phyloP scores from a whole-genome alignment of 371 early-diverging fungal genomes.

The Rhizopus microsporus region DNA sequence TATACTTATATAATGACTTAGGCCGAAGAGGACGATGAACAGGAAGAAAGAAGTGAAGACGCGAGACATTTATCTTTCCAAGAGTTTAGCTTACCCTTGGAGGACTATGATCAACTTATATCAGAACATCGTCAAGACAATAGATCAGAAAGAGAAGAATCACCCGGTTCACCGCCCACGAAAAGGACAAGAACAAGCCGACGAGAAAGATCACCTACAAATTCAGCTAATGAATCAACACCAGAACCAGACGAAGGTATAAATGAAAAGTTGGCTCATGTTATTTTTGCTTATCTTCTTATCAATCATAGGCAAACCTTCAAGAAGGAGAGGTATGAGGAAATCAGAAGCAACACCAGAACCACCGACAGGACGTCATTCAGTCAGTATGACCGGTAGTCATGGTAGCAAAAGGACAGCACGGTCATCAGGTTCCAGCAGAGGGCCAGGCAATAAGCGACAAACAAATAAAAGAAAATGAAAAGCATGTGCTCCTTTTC shows the following conservation, averaged over 20 bases:
- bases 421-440: conserved; percentile 20
- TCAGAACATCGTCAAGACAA: conserved; percentile 57
- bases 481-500: neutral
- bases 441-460: conserved; percentile 22
- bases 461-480: conserved; percentile 29
- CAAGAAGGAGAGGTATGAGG: conserved; percentile 27
- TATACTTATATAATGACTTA: conserved; percentile 8
- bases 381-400: neutral
- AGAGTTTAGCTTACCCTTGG: conserved; percentile 58
- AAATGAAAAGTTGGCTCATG: neutral
- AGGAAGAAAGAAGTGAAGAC: conserved; percentile 30
- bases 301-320: conserved; percentile 20
- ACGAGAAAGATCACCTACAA: conserved; percentile 57
- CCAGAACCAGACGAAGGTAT: conserved; percentile 64
- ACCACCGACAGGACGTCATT: conserved; percentile 13
- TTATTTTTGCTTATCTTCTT: neutral
- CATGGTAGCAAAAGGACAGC: conserved; percentile 15
- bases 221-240: conserved; percentile 52
- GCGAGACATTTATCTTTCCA: conserved; percentile 36
- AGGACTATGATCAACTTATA: conserved; percentile 60
- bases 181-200: conserved; percentile 49
- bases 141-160: conserved; percentile 35
- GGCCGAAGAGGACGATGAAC: conserved; percentile 52
- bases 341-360: conserved; percentile 34
- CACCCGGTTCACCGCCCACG: conserved; percentile 39